Conservation (phyloP, 345 rosid genomes). For the Carallia brachiata region DNA sequence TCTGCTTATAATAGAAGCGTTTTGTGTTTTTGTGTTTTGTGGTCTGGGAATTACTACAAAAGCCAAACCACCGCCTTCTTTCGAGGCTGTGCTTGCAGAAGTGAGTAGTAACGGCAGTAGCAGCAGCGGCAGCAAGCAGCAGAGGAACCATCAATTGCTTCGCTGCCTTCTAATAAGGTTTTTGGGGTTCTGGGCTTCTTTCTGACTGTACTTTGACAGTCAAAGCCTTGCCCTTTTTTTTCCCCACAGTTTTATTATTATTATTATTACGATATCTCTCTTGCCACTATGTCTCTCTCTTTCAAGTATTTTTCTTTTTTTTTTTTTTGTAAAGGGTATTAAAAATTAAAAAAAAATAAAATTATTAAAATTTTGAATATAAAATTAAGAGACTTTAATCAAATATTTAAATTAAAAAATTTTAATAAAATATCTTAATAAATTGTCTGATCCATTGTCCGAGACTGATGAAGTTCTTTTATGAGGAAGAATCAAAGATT, state of each 20-base stretch:
- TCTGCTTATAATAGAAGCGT: too few species aligned
- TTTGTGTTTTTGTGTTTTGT: not conserved
- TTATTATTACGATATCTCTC: too few species aligned
- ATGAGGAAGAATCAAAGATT: too few species aligned
- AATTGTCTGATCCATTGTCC: too few species aligned
- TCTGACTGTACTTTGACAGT: conserved; percentile 12
- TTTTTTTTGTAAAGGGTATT: too few species aligned
- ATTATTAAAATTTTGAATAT: too few species aligned
- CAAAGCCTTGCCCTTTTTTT: conserved; percentile 11
- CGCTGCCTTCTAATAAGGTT: not conserved
- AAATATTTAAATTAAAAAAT: too few species aligned
- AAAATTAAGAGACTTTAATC: too few species aligned
- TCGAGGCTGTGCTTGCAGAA: conserved; percentile 10
- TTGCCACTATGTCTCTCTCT: conserved; percentile 1
- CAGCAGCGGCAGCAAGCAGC: conserved; percentile 8
- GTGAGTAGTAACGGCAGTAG: conserved; percentile 7
- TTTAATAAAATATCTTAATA: too few species aligned
- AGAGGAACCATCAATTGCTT: conserved; percentile 24
- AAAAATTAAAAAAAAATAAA: too few species aligned
- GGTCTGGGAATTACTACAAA: conserved; percentile 13
- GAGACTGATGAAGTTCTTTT: too few species aligned
- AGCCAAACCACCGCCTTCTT: conserved; percentile 36
- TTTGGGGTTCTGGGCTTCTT: conserved; percentile 16
- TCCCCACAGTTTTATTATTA: not conserved
- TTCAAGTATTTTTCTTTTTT: not conserved